Evolutionary conservation across 176 grass and related monocot species (phyloP).

Genomic region (Tillandsia fasciculata): DNA sequence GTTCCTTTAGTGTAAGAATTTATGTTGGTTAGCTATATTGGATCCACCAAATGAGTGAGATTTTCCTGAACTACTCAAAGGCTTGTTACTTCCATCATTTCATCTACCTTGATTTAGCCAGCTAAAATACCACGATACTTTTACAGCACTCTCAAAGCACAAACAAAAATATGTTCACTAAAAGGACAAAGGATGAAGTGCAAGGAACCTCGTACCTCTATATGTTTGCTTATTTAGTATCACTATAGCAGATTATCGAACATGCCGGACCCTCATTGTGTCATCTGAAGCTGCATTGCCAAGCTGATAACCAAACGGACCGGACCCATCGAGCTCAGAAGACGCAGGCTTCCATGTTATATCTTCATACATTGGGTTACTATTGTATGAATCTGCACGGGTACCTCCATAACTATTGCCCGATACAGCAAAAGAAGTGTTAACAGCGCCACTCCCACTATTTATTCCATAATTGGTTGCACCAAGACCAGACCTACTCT

Average conservation of each 20-base stretch:
- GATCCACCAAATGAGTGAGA: too few species aligned
- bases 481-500: conserved; percentile 43
- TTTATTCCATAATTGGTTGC: conserved; percentile 42
- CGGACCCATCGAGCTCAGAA: conserved; percentile 51
- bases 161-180: background rate
- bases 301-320: conserved; percentile 53
- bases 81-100: too few species aligned
- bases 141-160: too few species aligned
- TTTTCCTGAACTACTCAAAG: too few species aligned
- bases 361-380: conserved; percentile 59
- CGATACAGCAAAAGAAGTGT: conserved; percentile 39
- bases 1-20: too few species aligned
- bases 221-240: conserved; percentile 39
- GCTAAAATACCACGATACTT: too few species aligned
- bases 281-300: conserved; percentile 47
- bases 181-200: background rate
- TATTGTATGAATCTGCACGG: conserved; percentile 27
- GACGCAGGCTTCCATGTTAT: conserved; percentile 48
- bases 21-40: too few species aligned
- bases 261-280: conserved; percentile 31
- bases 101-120: too few species aligned
- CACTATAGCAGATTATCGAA: background rate
- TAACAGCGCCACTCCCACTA: conserved; percentile 43
- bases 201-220: background rate
- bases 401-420: conserved; percentile 42